Evolutionary conservation across 129 eudicot species (phyloP), one percentile per base, ranked within the genome.

Genomic region (Flaveria linearis): DNA sequence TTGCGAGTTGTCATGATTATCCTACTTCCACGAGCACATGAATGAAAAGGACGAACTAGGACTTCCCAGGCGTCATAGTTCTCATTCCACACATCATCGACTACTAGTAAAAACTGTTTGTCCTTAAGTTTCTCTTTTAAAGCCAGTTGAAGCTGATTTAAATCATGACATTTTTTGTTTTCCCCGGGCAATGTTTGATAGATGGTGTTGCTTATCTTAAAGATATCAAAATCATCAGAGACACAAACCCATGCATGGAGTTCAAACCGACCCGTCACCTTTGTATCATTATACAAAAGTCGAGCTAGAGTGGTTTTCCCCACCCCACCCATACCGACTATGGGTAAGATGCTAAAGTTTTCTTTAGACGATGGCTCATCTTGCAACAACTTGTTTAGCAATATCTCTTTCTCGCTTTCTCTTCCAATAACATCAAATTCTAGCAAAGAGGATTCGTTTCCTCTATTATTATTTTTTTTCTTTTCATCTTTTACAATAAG

Each of bases 161-260:
- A 15, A 72, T 66, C 82, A 18, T 46, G 26, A 8, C 65, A 74
- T 15, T 81, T 28, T 1, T 68, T 53, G 18, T 12, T 57, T 7
- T 39, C 25, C 17, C 20, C 8, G 3, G 80, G 52, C 7, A 81
- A 69, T 0, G 80, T 26, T 42, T 81, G 80, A 56, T 57, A 50
- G 50, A 88, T 75, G 33, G 71, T 53, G n/a, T 81, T 68, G 33
- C 85, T 80, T 25, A 80, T 41, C 1, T 47, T 39, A 3, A 17
- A 13, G 23, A 76, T 68, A 69, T 80, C 84, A 50, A 79, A 75
- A 11, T 71, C 83, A 11, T 77, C 85, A 11, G 88, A 73, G 17
- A 84, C 84, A 76, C 81, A 82, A 9, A 75, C 84, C 92, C 92
- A 87, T 16, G 78, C 79, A 33, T 25, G 70, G 18, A 82, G 47